phyloP scores from a whole-genome alignment of 2,329 filamentous ascomycete genomes.

The Venturia carpophila region DNA sequence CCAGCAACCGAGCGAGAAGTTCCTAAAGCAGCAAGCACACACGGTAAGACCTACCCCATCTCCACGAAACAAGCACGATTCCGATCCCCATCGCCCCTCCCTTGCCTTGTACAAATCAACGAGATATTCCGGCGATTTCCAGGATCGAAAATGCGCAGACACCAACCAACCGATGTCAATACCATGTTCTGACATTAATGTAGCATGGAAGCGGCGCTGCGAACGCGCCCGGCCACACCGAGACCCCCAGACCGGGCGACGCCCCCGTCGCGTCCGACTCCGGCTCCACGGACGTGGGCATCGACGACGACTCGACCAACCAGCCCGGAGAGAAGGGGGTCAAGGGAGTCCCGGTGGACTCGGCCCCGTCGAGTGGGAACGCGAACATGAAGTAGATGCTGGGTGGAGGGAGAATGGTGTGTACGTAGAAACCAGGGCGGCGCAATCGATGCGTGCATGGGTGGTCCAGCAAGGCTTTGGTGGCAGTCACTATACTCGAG shows the following conservation, averaged over 20 bases:
- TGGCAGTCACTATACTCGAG: no score
- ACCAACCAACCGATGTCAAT: no score
- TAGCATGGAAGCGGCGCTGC: conserved; percentile 28
- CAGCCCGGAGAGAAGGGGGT: conserved; percentile 30
- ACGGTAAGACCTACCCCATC: conserved; percentile 22
- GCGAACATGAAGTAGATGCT: neutral
- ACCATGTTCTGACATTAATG: no score
- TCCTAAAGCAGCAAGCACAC: conserved; percentile 29
- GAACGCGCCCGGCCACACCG: conserved; percentile 28
- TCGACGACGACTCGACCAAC: conserved; percentile 25
- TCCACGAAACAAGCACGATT: neutral
- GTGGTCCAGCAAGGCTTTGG: no score
- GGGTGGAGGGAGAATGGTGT: neutral
- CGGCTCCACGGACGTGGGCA: conserved; percentile 27
- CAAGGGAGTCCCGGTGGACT: neutral
- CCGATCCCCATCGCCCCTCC: no score
- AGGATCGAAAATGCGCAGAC: no score
- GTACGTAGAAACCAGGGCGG: no score
- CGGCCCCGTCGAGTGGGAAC: neutral
- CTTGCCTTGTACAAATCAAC: no score
- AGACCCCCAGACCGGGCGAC: conserved; percentile 23
- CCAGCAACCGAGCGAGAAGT: conserved; percentile 28
- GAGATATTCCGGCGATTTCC: no score
- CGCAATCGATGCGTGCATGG: no score
- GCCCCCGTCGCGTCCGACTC: conserved; percentile 31